These are phyloP conservation scores for Mycena maculata DNA, from an alignment of 768 basidiomycete species.

Conservation along the genomic window DNA sequence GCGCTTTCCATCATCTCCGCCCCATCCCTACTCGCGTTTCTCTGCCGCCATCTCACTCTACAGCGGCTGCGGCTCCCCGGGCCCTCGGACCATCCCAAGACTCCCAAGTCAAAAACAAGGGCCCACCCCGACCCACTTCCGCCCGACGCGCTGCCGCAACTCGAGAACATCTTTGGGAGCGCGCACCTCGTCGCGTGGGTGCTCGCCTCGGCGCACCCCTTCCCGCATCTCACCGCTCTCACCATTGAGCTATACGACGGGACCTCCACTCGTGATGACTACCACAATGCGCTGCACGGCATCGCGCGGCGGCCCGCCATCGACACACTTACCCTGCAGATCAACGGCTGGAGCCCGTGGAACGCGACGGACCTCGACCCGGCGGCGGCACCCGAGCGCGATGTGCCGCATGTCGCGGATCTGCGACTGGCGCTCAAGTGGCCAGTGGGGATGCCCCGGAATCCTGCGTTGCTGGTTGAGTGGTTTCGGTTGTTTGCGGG, in stretches of 20 bases:
- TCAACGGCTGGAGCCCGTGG: slow-evolving; percentile 15
- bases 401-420: not conserved
- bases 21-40: not conserved
- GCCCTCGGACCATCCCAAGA: not conserved
- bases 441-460: not conserved
- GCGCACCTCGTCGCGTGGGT: slow-evolving; percentile 3
- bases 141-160: slow-evolving; percentile 4
- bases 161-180: slow-evolving; percentile 1
- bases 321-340: not conserved
- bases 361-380: not conserved
- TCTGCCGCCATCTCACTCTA: slow-evolving; percentile 11
- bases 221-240: slow-evolving; percentile 6
- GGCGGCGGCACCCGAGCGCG: not conserved
- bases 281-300: not conserved
- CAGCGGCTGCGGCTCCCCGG: not conserved
- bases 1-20: not conserved
- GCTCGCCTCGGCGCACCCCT: not conserved
- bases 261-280: not conserved
- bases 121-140: not conserved
- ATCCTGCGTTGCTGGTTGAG: not conserved
- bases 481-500: not conserved
- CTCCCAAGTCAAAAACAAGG: not conserved
- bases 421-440: slow-evolving; percentile 1
- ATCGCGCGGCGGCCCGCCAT: slow-evolving; percentile 9
- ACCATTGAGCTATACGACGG: slow-evolving; percentile 3